phyloP scores from a whole-genome alignment of 257 asterid species.

The Buddleja alternifolia region DNA sequence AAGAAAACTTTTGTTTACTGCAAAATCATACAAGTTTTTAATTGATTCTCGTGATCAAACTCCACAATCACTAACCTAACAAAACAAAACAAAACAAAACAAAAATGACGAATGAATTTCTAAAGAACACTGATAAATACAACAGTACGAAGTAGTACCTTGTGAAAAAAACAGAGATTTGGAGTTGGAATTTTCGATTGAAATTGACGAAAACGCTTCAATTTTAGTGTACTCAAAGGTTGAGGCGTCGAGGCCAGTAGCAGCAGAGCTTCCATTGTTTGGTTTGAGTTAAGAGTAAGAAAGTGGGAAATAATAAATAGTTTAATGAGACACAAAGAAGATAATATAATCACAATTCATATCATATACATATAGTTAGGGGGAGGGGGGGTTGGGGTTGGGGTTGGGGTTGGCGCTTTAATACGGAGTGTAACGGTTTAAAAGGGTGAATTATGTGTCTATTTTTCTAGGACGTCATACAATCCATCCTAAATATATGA shows the following conservation, averaged over 20 bases:
- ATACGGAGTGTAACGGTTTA: no score
- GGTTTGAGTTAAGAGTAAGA: not conserved
- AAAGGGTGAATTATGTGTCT: no score
- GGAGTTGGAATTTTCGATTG: constrained; percentile 14
- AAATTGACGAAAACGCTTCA: constrained; percentile 24
- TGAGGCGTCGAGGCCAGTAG: constrained; percentile 23
- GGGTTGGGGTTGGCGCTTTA: no score
- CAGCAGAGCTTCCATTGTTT: constrained; percentile 34
- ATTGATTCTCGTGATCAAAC: not conserved
- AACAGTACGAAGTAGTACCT: constrained; percentile 26
- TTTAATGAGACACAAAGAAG: no score
- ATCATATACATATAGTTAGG: no score
- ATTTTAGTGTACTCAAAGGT: constrained; percentile 13
- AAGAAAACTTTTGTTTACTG: not conserved
- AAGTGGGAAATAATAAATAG: not conserved
- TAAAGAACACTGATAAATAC: not conserved
- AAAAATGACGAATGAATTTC: not conserved
- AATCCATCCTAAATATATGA: no score
- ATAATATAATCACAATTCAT: no score
- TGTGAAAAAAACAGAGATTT: not conserved
- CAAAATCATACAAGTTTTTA: not conserved
- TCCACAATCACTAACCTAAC: not conserved
- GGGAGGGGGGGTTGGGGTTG: no score
- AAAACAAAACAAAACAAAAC: not conserved
- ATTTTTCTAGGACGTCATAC: no score